These are phyloP conservation scores for Russula earlei DNA, from an alignment of 768 basidiomycete genomes.

Conservation along the genomic window DNA sequence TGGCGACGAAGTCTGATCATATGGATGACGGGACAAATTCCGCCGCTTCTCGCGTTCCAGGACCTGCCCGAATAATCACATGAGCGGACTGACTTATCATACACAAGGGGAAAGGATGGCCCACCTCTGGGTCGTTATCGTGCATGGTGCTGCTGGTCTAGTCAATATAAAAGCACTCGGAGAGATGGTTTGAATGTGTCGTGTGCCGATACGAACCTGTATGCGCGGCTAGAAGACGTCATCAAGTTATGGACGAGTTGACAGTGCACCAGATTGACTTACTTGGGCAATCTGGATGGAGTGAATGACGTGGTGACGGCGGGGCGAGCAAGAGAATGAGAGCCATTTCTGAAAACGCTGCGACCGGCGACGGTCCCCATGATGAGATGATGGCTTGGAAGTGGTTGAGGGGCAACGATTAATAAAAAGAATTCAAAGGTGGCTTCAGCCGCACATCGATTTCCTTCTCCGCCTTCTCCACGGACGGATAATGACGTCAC, in stretches of 20 bases:
- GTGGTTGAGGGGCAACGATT: not conserved
- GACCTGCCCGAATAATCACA: slow-evolving; percentile 26
- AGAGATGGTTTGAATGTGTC: not conserved
- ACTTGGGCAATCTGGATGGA: not conserved
- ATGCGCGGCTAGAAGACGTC: not conserved
- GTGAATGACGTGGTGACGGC: slow-evolving; percentile 2
- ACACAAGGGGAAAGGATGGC: slow-evolving; percentile 1
- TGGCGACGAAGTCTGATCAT: slow-evolving; percentile 40
- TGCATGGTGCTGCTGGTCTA: slow-evolving; percentile 40
- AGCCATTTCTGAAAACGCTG: slow-evolving; percentile 16
- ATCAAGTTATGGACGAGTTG: not conserved
- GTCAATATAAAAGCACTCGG: not conserved
- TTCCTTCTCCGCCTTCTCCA: too few relatives aligned
- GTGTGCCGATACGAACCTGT: slow-evolving; percentile 8
- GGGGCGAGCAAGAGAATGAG: slow-evolving; percentile 16
- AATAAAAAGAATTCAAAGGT: not conserved
- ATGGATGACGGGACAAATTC: slow-evolving; percentile 36
- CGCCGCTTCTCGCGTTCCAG: slow-evolving; percentile 45
- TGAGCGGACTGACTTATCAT: not conserved
- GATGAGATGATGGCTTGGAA: not conserved
- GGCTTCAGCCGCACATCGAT: too few relatives aligned
- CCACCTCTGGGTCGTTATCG: slow-evolving; percentile 47
- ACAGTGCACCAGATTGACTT: not conserved
- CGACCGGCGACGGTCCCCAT: slow-evolving; percentile 9
- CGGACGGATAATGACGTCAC: slow-evolving; percentile 13